Base-by-base conservation (phyloP, 768 basidiomycete genomes). In the Rickenella mellea region DNA sequence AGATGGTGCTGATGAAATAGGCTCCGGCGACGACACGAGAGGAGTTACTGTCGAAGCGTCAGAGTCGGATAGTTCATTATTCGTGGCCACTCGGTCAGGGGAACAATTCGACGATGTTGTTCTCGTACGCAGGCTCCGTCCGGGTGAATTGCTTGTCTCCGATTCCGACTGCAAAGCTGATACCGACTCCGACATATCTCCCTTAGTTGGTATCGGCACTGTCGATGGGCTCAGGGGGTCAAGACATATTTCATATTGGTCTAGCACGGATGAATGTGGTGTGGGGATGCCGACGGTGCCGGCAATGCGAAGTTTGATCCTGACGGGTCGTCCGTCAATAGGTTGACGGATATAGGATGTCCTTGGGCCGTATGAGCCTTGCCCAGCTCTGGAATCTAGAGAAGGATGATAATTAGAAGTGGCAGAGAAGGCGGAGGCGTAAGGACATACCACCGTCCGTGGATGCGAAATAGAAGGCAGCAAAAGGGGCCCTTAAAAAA, bases 391-490 rank as follows among this genome's bases (percentile, higher is more conserved):
- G 22, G 39, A 17, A 10, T 40, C 27, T 40, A 14, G 11, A n/a
- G n/a, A n/a, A n/a, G 3, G 37, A 11, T 2, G 39, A 40, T 5
- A 8, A 28, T 42, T 11, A 36, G 33, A 10, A 36, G 33, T 11
- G 24, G 33, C 5, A 7, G 24, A 3, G 10, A 3, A 3, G 33
- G 15, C 24, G 3, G 10, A 36, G 33, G 19, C 15, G 3, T 14
- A 17, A 6, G 12, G 9, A 27, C 42, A 24, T 17, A 43, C 27
- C n/a, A n/a, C n/a, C 24, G 30, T 44, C 17, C 25, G 40, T 17
- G 39, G 45, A 33, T 35, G 44, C 27, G 27, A 49, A 44, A 39
- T 51, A 51, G 19, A 51, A 49, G 2, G 48, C 40, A 6, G 49
- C 49, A 33, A 51, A 51, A 25, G 49, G 49, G 28, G 42, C 36